Base-by-base conservation (phyloP, 768 basidiomycete genomes). In the Psilocybe azurescens region DNA sequence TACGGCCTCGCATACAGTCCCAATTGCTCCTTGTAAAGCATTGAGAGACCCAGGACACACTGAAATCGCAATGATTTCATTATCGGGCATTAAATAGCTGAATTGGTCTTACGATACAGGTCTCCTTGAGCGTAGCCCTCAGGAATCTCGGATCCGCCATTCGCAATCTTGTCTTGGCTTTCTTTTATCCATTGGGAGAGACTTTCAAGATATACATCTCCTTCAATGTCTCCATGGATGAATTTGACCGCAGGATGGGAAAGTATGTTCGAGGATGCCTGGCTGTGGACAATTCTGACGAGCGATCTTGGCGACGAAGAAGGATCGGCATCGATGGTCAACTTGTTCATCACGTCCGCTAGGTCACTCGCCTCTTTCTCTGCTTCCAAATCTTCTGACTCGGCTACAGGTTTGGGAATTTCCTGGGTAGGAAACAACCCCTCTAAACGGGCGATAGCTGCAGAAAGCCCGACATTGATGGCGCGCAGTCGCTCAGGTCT, bases 401-500 rank as follows among this genome's bases (percentile, higher is more conserved):
- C 48, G 36, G 53, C 18, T 29, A 16, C 53, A 13, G 58, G 33
- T n/a, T 50, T 53, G 36, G 58, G 46, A 10, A 24, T 20, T 18
- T 50, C 59, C 10, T 9, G 36, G 3, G 58, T 20, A 38, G 53
- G 38, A 18, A 58, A 64, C 9, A 73, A 58, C 53, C 79, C 79
- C 66, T 93, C 90, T 3, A 95, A 75, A 53, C 90, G 85, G 6
- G 94, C 84, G 18, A 93, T 80, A 0, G 90, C 93, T 6, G 91
- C 90, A 2, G 94, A 83, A 7, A 97, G 80, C 1, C 96, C 97
- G 4, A 92, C 69, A 65, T 89, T 87, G 53, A 98, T 86, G 0
- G 95, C 95, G 53, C 89, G 85, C 29, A 99, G 78, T 24, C 97
- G 87, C 72, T 97, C 93, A 0, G 96, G 96, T 9, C 94, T 83